Conservation (phyloP, 495 filamentous ascomycete species). For the Penicillium angulare region DNA sequence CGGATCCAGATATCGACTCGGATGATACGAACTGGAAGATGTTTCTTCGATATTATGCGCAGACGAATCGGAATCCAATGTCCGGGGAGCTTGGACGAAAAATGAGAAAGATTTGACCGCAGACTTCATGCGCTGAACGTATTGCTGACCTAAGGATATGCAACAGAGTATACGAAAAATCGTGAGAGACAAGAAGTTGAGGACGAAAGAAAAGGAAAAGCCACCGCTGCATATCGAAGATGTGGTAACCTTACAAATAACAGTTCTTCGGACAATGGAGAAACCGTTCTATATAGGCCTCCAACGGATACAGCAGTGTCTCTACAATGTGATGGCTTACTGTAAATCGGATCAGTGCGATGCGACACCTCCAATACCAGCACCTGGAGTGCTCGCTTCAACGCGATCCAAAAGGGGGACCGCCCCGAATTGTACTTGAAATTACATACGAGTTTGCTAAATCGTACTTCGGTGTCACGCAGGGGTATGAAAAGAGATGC, state of each 20-base stretch:
- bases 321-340: constrained; percentile 23
- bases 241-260: constrained; percentile 16
- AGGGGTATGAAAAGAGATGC: constrained; percentile 11
- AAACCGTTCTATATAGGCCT: constrained; percentile 23
- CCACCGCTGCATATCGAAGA: constrained; percentile 24
- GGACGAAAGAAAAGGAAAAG: constrained; percentile 8
- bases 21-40: constrained; percentile 7
- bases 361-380: constrained; percentile 21
- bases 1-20: neutral
- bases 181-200: neutral
- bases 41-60: constrained; percentile 5
- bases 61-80: constrained; percentile 1
- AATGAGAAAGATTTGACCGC: constrained; percentile 9
- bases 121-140: neutral
- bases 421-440: constrained; percentile 20
- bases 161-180: neutral
- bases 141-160: constrained; percentile 1
- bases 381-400: constrained; percentile 21
- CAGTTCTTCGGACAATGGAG: constrained; percentile 19
- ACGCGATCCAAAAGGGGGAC: constrained; percentile 17
- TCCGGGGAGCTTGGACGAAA: constrained; percentile 1
- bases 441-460: constrained; percentile 19
- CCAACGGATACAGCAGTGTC: constrained; percentile 20
- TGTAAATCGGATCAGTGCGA: constrained; percentile 17
- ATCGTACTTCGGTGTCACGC: constrained; percentile 16